Base-by-base conservation (phyloP, 306 rosid species). In the Biancaea sappan region DNA sequence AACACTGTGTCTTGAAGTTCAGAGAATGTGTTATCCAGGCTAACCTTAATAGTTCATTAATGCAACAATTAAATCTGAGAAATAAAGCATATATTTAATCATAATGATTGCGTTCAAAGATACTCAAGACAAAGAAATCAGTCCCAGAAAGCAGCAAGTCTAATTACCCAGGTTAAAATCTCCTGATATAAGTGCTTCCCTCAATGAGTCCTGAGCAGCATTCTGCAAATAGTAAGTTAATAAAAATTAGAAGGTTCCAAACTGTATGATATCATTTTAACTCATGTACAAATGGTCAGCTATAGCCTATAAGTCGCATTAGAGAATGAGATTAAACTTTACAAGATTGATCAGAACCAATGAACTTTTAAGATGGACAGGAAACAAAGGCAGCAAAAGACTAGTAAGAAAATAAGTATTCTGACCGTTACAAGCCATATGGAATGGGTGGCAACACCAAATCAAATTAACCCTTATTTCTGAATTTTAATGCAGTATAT, bases 181-280 rank as follows among this genome's bases (percentile, higher is more conserved):
- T 77, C 84, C 81, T 3, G 81, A 82, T 24, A 83, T 40, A 75
- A 95, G 88, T 44, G 86, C 90, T 86, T 86, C 96, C 84, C 81
- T 90, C 87, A 90, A 76, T 22, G 93, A 90, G 65, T 92, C 94
- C 76, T 80, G 88, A 18, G 99, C 99, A 75, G 81, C 99, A 82
- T 95, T 83, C 99, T 95, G 90, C 84, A 81, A 78, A 75, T 76
- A 67, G n/a, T n/a, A n/a, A n/a, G n/a, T n/a, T 29, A 74, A 76
- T 51, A 66, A 64, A 16, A 56, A 69, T 73, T 61, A 70, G 66
- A 37, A 66, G 56, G 73, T 52, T 38, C 54, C 52, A 71, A 60
- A 78, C 51, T 66, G 59, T 12, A 71, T 61, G 50, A 31, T 19
- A 73, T 43, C 29, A 35, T 66, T 73, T 47, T 3, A 53, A 51